Conservation (phyloP, 495 filamentous ascomycete species). For the Penicillium malachiteum region DNA sequence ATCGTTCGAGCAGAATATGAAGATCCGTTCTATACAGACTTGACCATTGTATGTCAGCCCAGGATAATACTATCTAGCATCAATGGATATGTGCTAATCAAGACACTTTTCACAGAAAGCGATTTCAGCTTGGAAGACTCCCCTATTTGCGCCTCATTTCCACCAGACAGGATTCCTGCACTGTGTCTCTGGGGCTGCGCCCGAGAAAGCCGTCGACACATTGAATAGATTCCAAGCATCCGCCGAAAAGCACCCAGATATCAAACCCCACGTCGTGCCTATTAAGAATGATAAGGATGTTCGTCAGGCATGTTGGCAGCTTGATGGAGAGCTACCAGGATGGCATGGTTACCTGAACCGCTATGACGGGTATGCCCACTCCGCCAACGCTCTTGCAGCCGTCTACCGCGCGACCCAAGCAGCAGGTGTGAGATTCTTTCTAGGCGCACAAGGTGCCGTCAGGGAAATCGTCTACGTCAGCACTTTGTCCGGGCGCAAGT, state of each 20-base stretch:
- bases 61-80: background rate
- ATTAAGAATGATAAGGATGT: constrained; percentile 38
- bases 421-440: constrained; percentile 37
- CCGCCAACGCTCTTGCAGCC: constrained; percentile 41
- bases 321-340: constrained; percentile 46
- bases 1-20: constrained; percentile 57
- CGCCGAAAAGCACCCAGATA: constrained; percentile 33
- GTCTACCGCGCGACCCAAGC: constrained; percentile 26
- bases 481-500: constrained; percentile 19
- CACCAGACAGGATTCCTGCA: constrained; percentile 56
- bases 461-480: constrained; percentile 26
- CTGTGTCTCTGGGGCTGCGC: constrained; percentile 45
- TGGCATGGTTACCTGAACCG: constrained; percentile 58
- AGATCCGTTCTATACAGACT: constrained; percentile 52
- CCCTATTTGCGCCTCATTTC: constrained; percentile 52
- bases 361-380: constrained; percentile 53
- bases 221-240: constrained; percentile 45
- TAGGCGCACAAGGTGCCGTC: constrained; percentile 31
- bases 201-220: constrained; percentile 46
- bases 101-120: constrained; percentile 36
- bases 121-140: constrained; percentile 50
- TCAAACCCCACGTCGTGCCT: constrained; percentile 34
- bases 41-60: constrained; percentile 27
- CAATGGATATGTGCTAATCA: background rate
- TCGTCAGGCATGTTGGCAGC: constrained; percentile 39